Evolutionary conservation across 164 flowering plant species (phyloP).

Genomic region (Vitis amurensis): DNA sequence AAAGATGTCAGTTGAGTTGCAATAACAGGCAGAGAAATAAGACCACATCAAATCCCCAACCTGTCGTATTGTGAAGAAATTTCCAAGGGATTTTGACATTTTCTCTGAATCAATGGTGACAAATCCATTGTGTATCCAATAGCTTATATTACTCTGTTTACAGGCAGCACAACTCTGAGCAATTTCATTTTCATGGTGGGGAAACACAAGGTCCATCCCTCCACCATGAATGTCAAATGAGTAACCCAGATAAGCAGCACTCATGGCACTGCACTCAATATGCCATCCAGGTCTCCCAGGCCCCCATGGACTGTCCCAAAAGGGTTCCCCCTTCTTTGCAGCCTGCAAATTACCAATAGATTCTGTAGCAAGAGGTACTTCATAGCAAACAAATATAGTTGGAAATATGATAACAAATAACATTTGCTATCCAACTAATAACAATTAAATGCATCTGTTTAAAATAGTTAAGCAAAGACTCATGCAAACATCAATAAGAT

Average conservation of each 20-base stretch:
- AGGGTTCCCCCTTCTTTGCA: slow-evolving; percentile 87
- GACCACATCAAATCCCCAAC: slow-evolving; percentile 30
- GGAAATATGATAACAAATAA: too few species aligned
- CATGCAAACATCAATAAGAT: too few species aligned
- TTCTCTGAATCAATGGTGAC: slow-evolving; percentile 86
- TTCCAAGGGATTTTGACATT: slow-evolving; percentile 98
- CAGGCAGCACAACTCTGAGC: slow-evolving; percentile 99
- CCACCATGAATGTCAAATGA: slow-evolving; percentile 98
- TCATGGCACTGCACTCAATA: slow-evolving; percentile 99
- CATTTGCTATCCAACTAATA: background rate
- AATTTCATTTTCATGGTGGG: slow-evolving; percentile 98
- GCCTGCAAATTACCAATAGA: slow-evolving; percentile 48
- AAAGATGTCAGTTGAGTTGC: background rate
- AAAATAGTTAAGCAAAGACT: background rate
- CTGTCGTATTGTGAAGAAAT: slow-evolving; percentile 96
- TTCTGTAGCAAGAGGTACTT: background rate
- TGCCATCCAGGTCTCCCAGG: slow-evolving; percentile 99
- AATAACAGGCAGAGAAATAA: background rate
- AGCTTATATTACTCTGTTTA: slow-evolving; percentile 57
- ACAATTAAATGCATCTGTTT: background rate
- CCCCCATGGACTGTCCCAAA: slow-evolving; percentile 99
- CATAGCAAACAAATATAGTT: background rate
- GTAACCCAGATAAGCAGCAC: slow-evolving; percentile 86
- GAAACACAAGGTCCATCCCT: slow-evolving; percentile 97
- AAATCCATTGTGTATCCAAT: slow-evolving; percentile 98